Conservation (phyloP, 345 rosid genomes). For the Lenwebbia sp. region DNA sequence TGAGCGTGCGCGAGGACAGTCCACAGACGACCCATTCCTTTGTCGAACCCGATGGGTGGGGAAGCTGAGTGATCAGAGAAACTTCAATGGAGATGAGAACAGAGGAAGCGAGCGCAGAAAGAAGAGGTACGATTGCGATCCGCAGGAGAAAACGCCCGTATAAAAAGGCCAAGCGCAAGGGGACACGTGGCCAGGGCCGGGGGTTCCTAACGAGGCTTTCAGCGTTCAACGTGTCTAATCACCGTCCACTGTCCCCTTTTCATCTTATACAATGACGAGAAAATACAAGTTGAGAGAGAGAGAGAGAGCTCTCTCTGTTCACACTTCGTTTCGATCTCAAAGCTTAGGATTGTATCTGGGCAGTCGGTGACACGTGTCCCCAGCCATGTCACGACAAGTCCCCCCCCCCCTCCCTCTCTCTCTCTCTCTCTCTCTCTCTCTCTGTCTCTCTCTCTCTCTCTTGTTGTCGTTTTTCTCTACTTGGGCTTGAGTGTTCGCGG, state of each 20-base stretch:
- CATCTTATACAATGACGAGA: too few species aligned
- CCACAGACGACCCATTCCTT: slow-evolving; percentile 3
- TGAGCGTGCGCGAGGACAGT: slow-evolving; percentile 3
- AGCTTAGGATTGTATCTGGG: background rate
- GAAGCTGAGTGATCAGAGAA: background rate
- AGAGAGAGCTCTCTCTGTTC: too few species aligned
- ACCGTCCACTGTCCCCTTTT: background rate
- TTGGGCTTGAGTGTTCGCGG: background rate
- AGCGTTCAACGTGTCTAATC: background rate
- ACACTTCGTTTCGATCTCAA: background rate
- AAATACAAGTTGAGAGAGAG: too few species aligned
- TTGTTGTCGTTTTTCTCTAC: background rate
- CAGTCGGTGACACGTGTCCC: background rate
- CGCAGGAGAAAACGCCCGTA: background rate
- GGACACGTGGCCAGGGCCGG: background rate
- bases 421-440: background rate
- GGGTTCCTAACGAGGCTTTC: background rate
- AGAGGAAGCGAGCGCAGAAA: background rate
- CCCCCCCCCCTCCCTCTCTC: background rate
- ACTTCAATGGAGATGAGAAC: background rate
- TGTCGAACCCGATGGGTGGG: background rate
- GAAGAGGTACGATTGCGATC: background rate
- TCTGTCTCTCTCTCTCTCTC: background rate
- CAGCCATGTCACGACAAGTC: background rate
- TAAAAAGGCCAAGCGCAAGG: background rate